phyloP scores from a whole-genome alignment of 768 basidiomycete species.

The Leccinum aurantiacum region DNA sequence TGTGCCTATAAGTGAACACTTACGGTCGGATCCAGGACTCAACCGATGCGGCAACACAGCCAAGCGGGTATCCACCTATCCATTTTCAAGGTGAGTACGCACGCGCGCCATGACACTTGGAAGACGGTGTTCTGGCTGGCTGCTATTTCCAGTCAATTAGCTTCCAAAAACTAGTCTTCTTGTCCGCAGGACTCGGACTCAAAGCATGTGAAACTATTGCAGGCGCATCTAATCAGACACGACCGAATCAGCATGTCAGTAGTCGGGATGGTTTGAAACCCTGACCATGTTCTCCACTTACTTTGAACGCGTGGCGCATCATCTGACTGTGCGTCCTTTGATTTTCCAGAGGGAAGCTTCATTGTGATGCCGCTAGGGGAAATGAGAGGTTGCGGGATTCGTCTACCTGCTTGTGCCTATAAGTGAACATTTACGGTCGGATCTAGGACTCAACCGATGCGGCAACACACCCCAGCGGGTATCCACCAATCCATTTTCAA shows the following conservation, averaged over 20 bases:
- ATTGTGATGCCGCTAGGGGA: not conserved
- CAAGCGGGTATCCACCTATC: too few species aligned
- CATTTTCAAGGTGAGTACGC: too few species aligned
- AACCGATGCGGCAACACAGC: too few species aligned
- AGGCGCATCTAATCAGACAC: constrained; percentile 1
- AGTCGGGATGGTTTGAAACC: not conserved
- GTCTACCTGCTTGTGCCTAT: not conserved
- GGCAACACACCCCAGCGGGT: not conserved
- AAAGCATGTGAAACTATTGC: not conserved
- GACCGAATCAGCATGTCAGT: not conserved
- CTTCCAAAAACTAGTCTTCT: constrained; percentile 27
- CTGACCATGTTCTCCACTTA: not conserved
- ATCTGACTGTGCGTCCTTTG: not conserved
- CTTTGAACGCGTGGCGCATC: constrained; percentile 3
- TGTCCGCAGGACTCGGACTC: not conserved
- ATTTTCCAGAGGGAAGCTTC: constrained; percentile 13
- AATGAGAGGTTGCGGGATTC: not conserved
- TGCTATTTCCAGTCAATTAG: constrained; percentile 25
- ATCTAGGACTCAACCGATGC: too few species aligned
- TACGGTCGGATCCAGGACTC: too few species aligned
- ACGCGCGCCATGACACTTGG: too few species aligned
- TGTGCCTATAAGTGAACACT: not conserved
- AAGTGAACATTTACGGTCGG: not conserved
- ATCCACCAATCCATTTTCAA: not conserved
- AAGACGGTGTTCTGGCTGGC: too few species aligned